phyloP scores from a whole-genome alignment of 306 rosid genomes.

The Elaeagnus macrophylla region DNA sequence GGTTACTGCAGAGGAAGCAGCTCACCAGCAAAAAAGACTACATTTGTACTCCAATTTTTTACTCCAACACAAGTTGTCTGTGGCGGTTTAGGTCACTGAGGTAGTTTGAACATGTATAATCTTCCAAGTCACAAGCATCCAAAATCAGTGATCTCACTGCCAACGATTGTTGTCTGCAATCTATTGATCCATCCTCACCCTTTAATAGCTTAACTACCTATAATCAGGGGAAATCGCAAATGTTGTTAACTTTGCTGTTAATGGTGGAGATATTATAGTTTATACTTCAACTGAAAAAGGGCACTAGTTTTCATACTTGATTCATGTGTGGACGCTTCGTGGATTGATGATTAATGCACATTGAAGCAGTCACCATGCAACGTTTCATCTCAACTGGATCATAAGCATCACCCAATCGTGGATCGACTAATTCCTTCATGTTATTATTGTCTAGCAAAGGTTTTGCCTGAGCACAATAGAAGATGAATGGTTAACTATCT shows the following conservation, averaged over 20 bases:
- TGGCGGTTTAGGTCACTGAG: constrained; percentile 76
- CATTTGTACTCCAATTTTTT: no score
- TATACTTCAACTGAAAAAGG: no score
- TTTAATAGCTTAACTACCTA: constrained; percentile 55
- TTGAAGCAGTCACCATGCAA: constrained; percentile 49
- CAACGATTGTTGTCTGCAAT: constrained; percentile 24
- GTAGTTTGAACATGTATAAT: constrained; percentile 76
- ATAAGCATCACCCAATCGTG: constrained; percentile 45
- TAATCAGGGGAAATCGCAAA: not conserved
- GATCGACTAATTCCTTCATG: constrained; percentile 61
- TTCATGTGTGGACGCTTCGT: constrained; percentile 70
- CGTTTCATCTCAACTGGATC: constrained; percentile 56
- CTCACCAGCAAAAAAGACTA: not conserved
- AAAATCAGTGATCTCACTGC: constrained; percentile 34
- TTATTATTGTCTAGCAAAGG: constrained; percentile 52
- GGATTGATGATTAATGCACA: constrained; percentile 72
- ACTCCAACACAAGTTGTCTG: constrained; percentile 72
- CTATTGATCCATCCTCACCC: constrained; percentile 42
- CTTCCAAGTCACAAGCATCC: constrained; percentile 75
- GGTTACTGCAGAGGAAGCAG: no score
- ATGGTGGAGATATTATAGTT: no score
- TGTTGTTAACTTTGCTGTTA: no score
- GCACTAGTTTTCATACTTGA: constrained; percentile 28
- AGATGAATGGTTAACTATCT: constrained; percentile 1
- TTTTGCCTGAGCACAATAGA: constrained; percentile 51